Conservation (phyloP, 805 yeast species). For the Candida ipomoeae region DNA sequence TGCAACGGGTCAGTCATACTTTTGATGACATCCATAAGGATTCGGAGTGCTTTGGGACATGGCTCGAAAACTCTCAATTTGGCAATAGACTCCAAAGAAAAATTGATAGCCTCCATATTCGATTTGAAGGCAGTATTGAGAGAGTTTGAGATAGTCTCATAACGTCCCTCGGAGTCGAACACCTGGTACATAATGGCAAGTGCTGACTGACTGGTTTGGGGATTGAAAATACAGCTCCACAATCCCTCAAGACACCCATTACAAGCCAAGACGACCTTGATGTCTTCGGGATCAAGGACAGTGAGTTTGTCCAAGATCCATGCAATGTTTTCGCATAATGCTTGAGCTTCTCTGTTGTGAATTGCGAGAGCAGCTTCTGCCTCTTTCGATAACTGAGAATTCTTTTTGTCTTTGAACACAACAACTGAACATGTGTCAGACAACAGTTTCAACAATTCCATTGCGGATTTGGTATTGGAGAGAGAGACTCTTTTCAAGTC, state of each 20-base stretch:
- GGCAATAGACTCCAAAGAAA: slow-evolving; percentile 43
- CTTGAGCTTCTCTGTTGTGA: slow-evolving; percentile 29
- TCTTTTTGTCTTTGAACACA: slow-evolving; percentile 24
- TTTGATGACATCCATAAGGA: slow-evolving; percentile 66
- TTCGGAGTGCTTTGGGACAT: slow-evolving; percentile 68
- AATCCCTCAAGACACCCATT: slow-evolving; percentile 50
- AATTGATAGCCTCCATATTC: slow-evolving; percentile 47
- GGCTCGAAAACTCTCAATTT: slow-evolving; percentile 58
- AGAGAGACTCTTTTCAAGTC: slow-evolving; percentile 9
- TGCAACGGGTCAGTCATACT: slow-evolving; percentile 62
- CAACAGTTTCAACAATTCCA: slow-evolving; percentile 16
- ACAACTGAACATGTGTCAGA: slow-evolving; percentile 17
- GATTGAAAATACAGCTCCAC: slow-evolving; percentile 72
- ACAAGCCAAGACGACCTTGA: slow-evolving; percentile 23
- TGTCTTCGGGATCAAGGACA: slow-evolving; percentile 24
- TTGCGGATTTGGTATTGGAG: slow-evolving; percentile 11
- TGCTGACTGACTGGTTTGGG: slow-evolving; percentile 64
- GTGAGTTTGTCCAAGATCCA: slow-evolving; percentile 30
- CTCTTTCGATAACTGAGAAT: slow-evolving; percentile 16
- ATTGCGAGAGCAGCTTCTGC: slow-evolving; percentile 23
- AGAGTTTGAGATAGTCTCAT: slow-evolving; percentile 63
- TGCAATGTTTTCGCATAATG: slow-evolving; percentile 20
- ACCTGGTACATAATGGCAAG: slow-evolving; percentile 70
- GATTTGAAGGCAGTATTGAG: slow-evolving; percentile 42
- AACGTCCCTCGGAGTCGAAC: slow-evolving; percentile 69